Evolutionary conservation across 2,329 filamentous ascomycete species (phyloP), one percentile per base, ranked within the genome.

Genomic region (Fusarium globosum): DNA sequence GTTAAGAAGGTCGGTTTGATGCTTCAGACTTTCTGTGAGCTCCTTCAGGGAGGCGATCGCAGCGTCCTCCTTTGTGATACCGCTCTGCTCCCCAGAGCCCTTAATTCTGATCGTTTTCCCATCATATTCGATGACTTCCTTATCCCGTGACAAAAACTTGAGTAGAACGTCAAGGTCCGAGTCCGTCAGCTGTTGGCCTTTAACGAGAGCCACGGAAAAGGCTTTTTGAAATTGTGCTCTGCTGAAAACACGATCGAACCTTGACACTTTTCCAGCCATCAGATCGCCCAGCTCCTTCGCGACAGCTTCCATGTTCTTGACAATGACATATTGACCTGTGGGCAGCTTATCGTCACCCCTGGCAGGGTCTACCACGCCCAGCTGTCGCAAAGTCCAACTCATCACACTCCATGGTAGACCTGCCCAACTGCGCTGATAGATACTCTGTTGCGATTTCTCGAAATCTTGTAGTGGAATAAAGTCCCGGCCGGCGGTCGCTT

Each of bases 31-130:
- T 45, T 89, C 86, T 35, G 95, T 92, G 16, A 97, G 87, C 33
- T 93, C 90, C 78, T 95, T 96, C 15, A 99, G 88, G 23, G 93
- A 93, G 3, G 95, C 95, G 71, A 98, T 94, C 2, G 94, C 93
- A 9, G 86, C 85, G 82, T 99, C 96, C 77, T 97, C 92, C 65
- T 91, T 85, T 2, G 93, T 93, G 72, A 98, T 92, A 0, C 77
- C 76, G 2, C 79, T 67, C 49, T 84, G 82, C 58, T 89, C 86
- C 7, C 86, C 84, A 0, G 87, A 80, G 1, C 83, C 82, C 76
- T 89, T 92, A 81, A 98, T 91, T 80, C 93, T 95, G 75, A 99
- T 88, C 0, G 91, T 94, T 73, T 90, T 83, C 9, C 88, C 89
- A 77, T 94, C 91, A 76, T 86, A 90, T 56, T 83, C 86, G 39